Conservation (phyloP, 2,329 filamentous ascomycete genomes). For the Dactylellina haptotyla region DNA sequence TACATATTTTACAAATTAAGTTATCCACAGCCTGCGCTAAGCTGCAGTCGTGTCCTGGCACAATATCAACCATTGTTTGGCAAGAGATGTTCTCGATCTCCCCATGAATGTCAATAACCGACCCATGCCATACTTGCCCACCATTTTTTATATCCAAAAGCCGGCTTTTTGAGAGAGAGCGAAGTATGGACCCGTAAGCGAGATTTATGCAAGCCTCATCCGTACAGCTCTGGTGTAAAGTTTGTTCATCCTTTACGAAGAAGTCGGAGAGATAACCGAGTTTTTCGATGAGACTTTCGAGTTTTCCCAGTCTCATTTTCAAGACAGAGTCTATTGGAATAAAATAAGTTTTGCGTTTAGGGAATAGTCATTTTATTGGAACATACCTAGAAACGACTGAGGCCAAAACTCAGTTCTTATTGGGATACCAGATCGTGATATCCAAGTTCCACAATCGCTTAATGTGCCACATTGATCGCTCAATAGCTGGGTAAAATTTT, state of each 20-base stretch:
- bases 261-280: background rate
- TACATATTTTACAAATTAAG: no score
- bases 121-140: background rate
- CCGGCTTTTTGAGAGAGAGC: background rate
- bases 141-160: background rate
- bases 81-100: background rate
- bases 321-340: background rate
- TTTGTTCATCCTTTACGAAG: background rate
- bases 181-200: constrained; percentile 1
- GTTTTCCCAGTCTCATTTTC: background rate
- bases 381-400: background rate
- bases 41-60: background rate
- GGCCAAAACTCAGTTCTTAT: background rate
- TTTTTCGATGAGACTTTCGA: background rate
- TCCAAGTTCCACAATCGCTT: background rate
- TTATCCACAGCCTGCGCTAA: no score
- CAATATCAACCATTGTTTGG: background rate
- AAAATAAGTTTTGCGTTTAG: background rate
- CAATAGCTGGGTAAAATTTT: background rate
- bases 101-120: background rate
- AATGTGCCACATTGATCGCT: background rate
- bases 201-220: background rate
- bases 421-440: background rate
- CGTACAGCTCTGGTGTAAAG: background rate
- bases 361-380: background rate